Conservation (phyloP, 2,329 filamentous ascomycete species). For the Venturia aucupariae region DNA sequence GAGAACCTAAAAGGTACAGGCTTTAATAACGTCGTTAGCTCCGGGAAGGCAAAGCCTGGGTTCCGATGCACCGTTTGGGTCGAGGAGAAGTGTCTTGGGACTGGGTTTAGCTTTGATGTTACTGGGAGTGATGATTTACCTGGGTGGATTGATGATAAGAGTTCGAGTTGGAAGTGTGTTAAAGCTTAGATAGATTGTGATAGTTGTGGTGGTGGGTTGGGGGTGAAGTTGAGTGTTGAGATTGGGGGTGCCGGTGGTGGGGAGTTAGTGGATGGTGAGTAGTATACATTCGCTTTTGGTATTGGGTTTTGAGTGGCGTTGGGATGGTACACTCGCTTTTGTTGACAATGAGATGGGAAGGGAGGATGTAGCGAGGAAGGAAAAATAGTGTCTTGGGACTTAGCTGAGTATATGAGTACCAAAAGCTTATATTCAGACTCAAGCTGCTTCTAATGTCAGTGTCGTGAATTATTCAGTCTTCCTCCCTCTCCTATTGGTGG, state of each 20-base stretch:
- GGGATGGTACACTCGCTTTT: too few species aligned
- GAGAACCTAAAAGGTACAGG: slow-evolving; percentile 2
- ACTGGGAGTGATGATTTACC: neutral
- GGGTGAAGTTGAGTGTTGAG: neutral
- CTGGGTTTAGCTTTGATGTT: slow-evolving; percentile 11
- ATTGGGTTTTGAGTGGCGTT: neutral
- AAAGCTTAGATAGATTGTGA: neutral
- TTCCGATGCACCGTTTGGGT: slow-evolving; percentile 14
- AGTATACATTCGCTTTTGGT: neutral
- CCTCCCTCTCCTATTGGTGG: too few species aligned
- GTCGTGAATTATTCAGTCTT: too few species aligned
- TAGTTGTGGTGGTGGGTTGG: neutral
- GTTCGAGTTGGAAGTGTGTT: slow-evolving; percentile 14
- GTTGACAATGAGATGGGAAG: too few species aligned
- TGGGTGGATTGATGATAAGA: slow-evolving; percentile 13
- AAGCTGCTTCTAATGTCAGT: too few species aligned
- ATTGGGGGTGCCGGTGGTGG: neutral
- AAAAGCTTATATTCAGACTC: too few species aligned
- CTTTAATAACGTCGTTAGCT: slow-evolving; percentile 12
- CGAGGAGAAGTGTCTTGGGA: slow-evolving; percentile 3
- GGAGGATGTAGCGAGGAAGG: too few species aligned
- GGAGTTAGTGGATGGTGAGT: too few species aligned
- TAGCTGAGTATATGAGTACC: too few species aligned
- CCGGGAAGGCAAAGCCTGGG: slow-evolving; percentile 9
- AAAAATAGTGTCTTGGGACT: too few species aligned